Evolutionary conservation across 805 yeast species (phyloP).

Genomic region (Yamadazyma ubonensis): DNA sequence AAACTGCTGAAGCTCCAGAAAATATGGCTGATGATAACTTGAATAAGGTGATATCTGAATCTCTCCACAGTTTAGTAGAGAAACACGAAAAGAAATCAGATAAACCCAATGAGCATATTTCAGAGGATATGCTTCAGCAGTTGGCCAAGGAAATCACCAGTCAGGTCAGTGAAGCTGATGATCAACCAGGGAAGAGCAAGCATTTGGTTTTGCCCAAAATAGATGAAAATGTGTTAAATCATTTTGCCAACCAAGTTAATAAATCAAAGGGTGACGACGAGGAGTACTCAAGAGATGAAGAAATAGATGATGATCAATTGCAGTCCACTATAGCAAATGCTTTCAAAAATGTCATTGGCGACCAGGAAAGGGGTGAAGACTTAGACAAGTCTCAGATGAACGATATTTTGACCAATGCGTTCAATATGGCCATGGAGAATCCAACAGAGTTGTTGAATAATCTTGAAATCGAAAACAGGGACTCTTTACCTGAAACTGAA

Average conservation of each 20-base stretch:
- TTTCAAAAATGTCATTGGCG: slow-evolving; percentile 46
- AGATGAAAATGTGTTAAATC: slow-evolving; percentile 36
- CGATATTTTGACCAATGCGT: slow-evolving; percentile 73
- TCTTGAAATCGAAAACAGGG: slow-evolving; percentile 24
- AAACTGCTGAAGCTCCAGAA: not conserved
- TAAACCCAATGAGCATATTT: slow-evolving; percentile 4
- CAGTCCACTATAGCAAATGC: slow-evolving; percentile 56
- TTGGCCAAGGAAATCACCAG: slow-evolving; percentile 30
- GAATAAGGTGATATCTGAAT: slow-evolving; percentile 21
- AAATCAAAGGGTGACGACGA: slow-evolving; percentile 16
- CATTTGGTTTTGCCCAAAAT: slow-evolving; percentile 26
- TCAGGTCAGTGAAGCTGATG: slow-evolving; percentile 26
- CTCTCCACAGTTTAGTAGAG: slow-evolving; percentile 18
- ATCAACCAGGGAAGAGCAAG: slow-evolving; percentile 4
- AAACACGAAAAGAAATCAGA: slow-evolving; percentile 5
- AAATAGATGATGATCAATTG: slow-evolving; percentile 21
- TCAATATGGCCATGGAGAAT: slow-evolving; percentile 71
- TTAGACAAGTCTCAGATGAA: slow-evolving; percentile 59
- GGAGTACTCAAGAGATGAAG: slow-evolving; percentile 1
- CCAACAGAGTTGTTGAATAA: slow-evolving; percentile 47
- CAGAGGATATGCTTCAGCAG: slow-evolving; percentile 25
- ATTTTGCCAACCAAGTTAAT: slow-evolving; percentile 35
- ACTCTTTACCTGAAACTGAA: not conserved
- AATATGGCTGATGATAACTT: slow-evolving; percentile 19
- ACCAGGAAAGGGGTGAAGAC: slow-evolving; percentile 23